These are phyloP conservation scores for Clarkia xantiana DNA, from an alignment of 345 rosid species.

Conservation along the genomic window DNA sequence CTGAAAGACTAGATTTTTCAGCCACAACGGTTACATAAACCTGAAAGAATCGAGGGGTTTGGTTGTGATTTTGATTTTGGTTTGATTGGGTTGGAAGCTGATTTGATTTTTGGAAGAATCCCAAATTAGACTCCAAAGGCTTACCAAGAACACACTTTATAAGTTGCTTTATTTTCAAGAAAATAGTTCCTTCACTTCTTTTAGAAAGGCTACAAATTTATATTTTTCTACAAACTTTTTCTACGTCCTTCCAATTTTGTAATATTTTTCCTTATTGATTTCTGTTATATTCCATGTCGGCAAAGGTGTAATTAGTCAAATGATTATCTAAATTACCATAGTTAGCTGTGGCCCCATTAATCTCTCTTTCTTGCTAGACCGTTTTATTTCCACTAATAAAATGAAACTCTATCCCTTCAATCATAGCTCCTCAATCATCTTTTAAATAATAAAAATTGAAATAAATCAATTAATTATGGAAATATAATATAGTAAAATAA, in stretches of 20 bases:
- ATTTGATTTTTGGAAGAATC: background rate
- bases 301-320: background rate
- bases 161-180: conserved; percentile 1
- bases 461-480: no score
- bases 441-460: no score
- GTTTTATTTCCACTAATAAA: no score
- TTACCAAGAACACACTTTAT: background rate
- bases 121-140: conserved; percentile 4
- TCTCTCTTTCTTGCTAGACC: background rate
- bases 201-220: no score
- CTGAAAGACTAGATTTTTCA: background rate
- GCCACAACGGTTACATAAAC: conserved; percentile 4
- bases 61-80: background rate
- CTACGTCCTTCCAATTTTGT: background rate
- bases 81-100: background rate
- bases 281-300: background rate
- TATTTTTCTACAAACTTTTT: no score
- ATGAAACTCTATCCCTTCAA: no score
- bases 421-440: no score
- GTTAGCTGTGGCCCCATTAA: background rate
- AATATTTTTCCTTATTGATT: background rate
- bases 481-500: no score
- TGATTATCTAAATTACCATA: background rate
- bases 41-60: background rate
- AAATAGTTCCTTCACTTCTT: no score